Base-by-base conservation (phyloP, 176 grass and related monocot species). In the Panicum miliaceum region DNA sequence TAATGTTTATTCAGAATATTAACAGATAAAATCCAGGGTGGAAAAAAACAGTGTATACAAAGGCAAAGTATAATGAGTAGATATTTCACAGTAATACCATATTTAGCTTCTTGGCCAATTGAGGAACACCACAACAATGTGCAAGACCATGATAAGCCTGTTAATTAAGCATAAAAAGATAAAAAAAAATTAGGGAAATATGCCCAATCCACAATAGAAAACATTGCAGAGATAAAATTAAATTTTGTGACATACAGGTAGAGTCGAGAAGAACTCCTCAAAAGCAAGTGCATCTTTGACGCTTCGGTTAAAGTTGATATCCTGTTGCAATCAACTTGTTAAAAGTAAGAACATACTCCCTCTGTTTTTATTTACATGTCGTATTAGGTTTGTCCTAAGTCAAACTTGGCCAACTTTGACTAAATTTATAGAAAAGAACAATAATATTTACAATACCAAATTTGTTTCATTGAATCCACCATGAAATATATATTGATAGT, bases 51-150 rank as follows among this genome's bases (percentile, higher is more conserved):
- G 79, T 14, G 36, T 42, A 86, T 82, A 63, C 54, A 79, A 26
- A 78, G 7, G 54, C 48, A 84, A 67, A 63, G 18, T 73, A 54
- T 58, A 72, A 47, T 54, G 77, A 34, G 79, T 29, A 78, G 19
- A 76, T 73, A 58, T 66, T 50, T 63, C 67, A 73, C 19, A 14
- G 22, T 29, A 26, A 68, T 89, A 98, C 96, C 85, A 77, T 87
- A 90, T 98, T 98, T 87, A 98, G 79, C 83, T 95, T 98, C 71
- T 98, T 98, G 65, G 96, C 93, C 83, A 98, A 82, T 61, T 94
- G 96, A 78, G 89, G 91, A 75, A 98, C 87, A 80, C 96, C 96
- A 78, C 93, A 98, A 82, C 91, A 98, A 89, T 98, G 96, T 77
- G 91, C 85, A 59, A 98, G 93, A 83, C 89, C 91, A 85, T 90